These are phyloP conservation scores for Scolecobasidium constrictum DNA, from an alignment of 2,329 filamentous ascomycete species.

Conservation along the genomic window DNA sequence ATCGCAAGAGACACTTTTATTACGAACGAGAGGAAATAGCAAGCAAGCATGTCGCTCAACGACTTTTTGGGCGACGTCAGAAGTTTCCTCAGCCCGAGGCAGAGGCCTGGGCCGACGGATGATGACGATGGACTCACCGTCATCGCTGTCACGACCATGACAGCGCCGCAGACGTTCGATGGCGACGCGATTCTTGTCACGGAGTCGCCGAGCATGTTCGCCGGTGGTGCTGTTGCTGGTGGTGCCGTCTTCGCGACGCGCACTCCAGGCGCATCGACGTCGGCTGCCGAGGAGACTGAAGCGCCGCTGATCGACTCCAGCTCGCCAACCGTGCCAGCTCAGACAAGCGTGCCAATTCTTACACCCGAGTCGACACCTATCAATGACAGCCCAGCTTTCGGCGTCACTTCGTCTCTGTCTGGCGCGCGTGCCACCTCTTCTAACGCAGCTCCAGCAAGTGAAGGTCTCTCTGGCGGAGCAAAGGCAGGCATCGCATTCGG, in stretches of 20 bases:
- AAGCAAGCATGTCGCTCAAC: no score
- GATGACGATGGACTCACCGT: constrained; percentile 18
- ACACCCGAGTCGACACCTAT: not conserved
- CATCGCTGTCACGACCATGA: constrained; percentile 40
- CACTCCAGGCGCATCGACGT: not conserved
- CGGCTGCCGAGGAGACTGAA: not conserved
- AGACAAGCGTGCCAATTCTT: not conserved
- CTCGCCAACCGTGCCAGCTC: not conserved
- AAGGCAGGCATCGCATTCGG: constrained; percentile 84
- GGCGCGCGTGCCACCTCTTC: constrained; percentile 13
- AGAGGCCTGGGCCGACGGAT: not conserved
- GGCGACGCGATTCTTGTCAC: constrained; percentile 27
- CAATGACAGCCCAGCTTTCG: not conserved
- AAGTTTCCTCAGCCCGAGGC: not conserved
- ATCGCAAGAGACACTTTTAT: no score
- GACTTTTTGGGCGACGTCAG: not conserved
- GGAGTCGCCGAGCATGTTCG: not conserved
- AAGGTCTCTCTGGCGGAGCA: constrained; percentile 33
- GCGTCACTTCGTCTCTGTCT: constrained; percentile 11
- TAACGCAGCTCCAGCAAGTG: constrained; percentile 11
- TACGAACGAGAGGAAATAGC: no score
- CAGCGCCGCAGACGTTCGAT: constrained; percentile 39
- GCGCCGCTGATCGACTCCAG: not conserved
- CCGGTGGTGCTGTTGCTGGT: not conserved
- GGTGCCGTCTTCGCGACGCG: constrained; percentile 1